phyloP scores from a whole-genome alignment of 1,284 basidiomycete genomes.

The Cyathus pygmaeus region DNA sequence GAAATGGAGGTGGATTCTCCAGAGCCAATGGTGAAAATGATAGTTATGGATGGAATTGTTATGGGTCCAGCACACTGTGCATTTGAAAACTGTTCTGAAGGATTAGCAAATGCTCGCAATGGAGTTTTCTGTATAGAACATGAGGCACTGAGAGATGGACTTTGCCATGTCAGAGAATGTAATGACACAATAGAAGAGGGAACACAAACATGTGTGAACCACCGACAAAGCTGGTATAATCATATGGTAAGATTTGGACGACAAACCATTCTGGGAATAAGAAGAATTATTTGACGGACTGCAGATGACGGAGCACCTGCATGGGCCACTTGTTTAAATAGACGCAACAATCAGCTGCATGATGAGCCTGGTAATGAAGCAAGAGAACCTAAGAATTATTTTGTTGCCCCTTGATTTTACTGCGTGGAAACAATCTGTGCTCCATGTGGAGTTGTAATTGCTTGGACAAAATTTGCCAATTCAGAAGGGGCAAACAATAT shows the following conservation, averaged over 20 bases:
- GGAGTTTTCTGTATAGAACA: constrained; percentile 28
- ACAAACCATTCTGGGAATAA: constrained; percentile 16
- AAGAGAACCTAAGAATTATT: constrained; percentile 21
- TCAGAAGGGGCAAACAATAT: constrained; percentile 24
- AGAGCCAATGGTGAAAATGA: constrained; percentile 3
- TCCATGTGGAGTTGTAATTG: constrained; percentile 8
- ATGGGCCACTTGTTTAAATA: constrained; percentile 17
- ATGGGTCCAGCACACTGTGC: constrained; percentile 12
- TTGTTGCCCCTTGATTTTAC: constrained; percentile 22
- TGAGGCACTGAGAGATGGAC: constrained; percentile 14
- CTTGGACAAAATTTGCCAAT: constrained; percentile 32
- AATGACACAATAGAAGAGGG: constrained; percentile 8
- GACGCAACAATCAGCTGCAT: constrained; percentile 17
- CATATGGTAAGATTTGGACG: constrained; percentile 11
- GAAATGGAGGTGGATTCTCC: too few relatives aligned
- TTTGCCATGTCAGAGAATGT: constrained; percentile 21
- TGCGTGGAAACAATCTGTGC: constrained; percentile 27
- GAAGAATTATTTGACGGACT: constrained; percentile 21
- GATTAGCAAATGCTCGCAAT: constrained; percentile 18
- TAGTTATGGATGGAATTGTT: constrained; percentile 16
- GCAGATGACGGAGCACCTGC: constrained; percentile 16
- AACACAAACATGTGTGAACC: constrained; percentile 27
- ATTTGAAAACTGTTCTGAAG: constrained; percentile 4
- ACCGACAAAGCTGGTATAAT: constrained; percentile 26
- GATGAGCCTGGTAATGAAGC: constrained; percentile 14